Evolutionary conservation across 225 moss, liverwort and hornwort genomes (phyloP).

Genomic region (Bryoerythrophyllum caledonicum): DNA sequence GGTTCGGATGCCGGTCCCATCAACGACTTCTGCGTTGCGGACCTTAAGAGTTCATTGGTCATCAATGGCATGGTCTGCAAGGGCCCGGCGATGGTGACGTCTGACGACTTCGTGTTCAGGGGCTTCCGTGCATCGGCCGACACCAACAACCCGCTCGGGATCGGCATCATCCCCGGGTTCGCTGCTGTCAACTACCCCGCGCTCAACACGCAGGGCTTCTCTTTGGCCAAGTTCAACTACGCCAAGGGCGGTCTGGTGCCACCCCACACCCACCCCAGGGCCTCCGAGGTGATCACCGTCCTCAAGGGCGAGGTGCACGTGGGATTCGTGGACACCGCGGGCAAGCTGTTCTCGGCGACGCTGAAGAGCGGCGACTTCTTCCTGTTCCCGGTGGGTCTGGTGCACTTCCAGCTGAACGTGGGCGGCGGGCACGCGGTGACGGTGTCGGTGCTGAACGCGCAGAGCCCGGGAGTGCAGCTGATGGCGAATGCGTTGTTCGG

Average conservation of each 20-base stretch:
- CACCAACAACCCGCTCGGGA: constrained; percentile 26
- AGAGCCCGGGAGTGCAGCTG: constrained; percentile 16
- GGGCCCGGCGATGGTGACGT: not conserved
- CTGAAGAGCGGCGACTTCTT: constrained; percentile 22
- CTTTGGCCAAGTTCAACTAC: constrained; percentile 30
- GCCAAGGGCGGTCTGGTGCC: constrained; percentile 30
- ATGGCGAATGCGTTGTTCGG: not conserved
- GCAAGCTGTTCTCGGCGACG: constrained; percentile 6
- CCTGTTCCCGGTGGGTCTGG: not conserved
- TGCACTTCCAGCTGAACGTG: constrained; percentile 12
- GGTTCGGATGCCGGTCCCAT: constrained; percentile 25
- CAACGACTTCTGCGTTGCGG: constrained; percentile 34
- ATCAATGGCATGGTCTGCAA: constrained; percentile 34
- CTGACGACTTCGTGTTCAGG: constrained; percentile 15
- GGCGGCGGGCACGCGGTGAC: not conserved
- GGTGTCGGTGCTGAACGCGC: not conserved
- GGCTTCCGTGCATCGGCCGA: not conserved
- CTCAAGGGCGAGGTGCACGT: constrained; percentile 18
- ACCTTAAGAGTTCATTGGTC: constrained; percentile 17
- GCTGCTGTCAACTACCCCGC: constrained; percentile 21
- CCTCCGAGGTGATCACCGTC: constrained; percentile 27
- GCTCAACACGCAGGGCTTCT: constrained; percentile 24
- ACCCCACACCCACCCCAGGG: constrained; percentile 30
- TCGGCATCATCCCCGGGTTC: constrained; percentile 14
- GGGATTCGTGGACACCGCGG: constrained; percentile 25